A percentile compares a stretch with the other conserved stretches of the same genome.
phyloP scores from a whole-genome alignment of 2,329 filamentous ascomycete genomes.

The Talaromyces sp. region DNA sequence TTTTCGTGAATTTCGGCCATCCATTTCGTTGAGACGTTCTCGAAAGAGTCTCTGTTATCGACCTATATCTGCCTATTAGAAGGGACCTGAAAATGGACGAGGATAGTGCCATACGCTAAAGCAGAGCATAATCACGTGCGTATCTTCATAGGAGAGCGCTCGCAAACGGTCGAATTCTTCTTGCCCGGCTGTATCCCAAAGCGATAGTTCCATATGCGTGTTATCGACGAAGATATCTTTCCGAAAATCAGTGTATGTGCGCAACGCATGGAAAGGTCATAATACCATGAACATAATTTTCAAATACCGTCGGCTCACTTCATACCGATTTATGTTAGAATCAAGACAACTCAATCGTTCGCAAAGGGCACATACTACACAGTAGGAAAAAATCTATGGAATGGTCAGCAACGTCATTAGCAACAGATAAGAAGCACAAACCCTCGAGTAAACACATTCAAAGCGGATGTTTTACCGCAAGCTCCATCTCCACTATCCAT shows the following conservation, averaged over 20 bases:
- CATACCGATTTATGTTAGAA: constrained; percentile 5
- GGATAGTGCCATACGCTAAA: constrained; percentile 64
- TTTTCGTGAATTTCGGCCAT: constrained; percentile 97
- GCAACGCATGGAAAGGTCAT: background rate
- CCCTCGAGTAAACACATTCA: constrained; percentile 99
- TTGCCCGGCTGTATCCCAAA: constrained; percentile 98
- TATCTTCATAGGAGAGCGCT: constrained; percentile 95
- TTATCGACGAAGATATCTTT: constrained; percentile 96
- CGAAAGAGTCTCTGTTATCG: constrained; percentile 91
- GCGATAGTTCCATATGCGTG: constrained; percentile 91
- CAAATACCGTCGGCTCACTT: constrained; percentile 88
- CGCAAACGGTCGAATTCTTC: constrained; percentile 97
- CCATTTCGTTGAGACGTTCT: constrained; percentile 99
- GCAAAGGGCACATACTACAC: constrained; percentile 62
- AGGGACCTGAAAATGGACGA: background rate
- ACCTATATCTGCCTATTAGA: constrained; percentile 46
- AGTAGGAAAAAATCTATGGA: constrained; percentile 81
- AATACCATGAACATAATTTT: constrained; percentile 17
- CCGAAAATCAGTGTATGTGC: constrained; percentile 22
- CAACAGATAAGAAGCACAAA: constrained; percentile 44
- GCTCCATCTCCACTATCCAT: constrained; percentile 79
- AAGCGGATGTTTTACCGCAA: constrained; percentile 90
- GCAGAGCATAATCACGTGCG: constrained; percentile 97
- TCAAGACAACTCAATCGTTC: background rate
- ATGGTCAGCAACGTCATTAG: background rate